phyloP scores from a whole-genome alignment of 352 stramenopile genomes.

The Lagenidium giganteum region DNA sequence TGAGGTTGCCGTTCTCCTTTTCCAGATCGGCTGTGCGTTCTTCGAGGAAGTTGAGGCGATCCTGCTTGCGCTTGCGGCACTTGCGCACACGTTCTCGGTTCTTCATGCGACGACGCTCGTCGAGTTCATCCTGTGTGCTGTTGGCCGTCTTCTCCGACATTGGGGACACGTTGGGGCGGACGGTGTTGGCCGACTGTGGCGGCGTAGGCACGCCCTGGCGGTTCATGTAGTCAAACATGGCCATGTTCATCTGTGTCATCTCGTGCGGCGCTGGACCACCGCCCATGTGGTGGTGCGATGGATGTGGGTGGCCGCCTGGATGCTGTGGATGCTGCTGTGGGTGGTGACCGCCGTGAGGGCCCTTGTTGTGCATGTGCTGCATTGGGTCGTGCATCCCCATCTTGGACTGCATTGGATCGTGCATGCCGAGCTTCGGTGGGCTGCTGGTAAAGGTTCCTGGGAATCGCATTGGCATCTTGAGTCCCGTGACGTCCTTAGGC shows the following conservation, averaged over 20 bases:
- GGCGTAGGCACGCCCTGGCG: slow-evolving; percentile 43
- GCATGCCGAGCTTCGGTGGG: slow-evolving; percentile 50
- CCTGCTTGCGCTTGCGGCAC: slow-evolving; percentile 85
- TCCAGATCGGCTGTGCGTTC: slow-evolving; percentile 80
- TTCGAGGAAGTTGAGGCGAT: slow-evolving; percentile 83
- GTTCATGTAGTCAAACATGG: slow-evolving; percentile 84
- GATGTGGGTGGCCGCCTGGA: slow-evolving; percentile 29
- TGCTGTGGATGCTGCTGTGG: slow-evolving; percentile 39
- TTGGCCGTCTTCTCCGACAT: slow-evolving; percentile 66
- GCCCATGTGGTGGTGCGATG: slow-evolving; percentile 33
- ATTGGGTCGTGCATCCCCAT: neutral
- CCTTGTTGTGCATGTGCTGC: slow-evolving; percentile 28
- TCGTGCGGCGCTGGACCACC: slow-evolving; percentile 25
- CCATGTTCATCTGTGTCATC: slow-evolving; percentile 73
- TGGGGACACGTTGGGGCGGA: slow-evolving; percentile 41
- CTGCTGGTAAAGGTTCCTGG: slow-evolving; percentile 46
- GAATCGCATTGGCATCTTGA: slow-evolving; percentile 74
- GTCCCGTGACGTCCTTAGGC: slow-evolving; percentile 66
- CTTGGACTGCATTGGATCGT: slow-evolving; percentile 22
- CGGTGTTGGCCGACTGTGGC: slow-evolving; percentile 13
- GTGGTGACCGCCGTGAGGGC: slow-evolving; percentile 35
- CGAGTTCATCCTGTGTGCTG: slow-evolving; percentile 77
- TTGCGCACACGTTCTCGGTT: slow-evolving; percentile 87
- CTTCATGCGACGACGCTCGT: slow-evolving; percentile 83
- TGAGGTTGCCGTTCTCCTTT: slow-evolving; percentile 74